Base-by-base conservation (phyloP, 176 grass and related monocot genomes). In the Carex cristatella region DNA sequence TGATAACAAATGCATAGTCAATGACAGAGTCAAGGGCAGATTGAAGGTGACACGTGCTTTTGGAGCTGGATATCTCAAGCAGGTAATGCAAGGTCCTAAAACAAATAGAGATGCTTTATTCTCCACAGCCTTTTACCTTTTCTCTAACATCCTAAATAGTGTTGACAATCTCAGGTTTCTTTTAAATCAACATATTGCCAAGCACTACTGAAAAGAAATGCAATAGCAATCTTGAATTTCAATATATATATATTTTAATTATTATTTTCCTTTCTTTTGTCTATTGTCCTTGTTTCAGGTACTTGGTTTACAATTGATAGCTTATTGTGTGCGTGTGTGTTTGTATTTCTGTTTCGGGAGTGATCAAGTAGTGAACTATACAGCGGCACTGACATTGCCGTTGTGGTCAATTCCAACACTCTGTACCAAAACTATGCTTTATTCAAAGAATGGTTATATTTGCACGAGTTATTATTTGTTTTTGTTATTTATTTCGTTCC, bases 31-130 rank as follows among this genome's bases (percentile, higher is more conserved):
- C 19, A 97, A 97, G 72, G 92, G 94, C 0, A 90, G 90, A 79
- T 81, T 97, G 84, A 94, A 94, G 72, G 94, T 97, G 79, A 97
- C 94, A 33, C 87, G 92, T 30, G 94, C 94, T 30, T 97, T 97
- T 91, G 94, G 92, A 65, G 94, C 90, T 64, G 94, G 92, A 51
- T 97, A 92, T 84, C 92, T 97, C 86, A 97, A 97, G 83, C 90
- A 97, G 94, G 92, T 97, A 92, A 87, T 6, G 32, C 7, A 76
- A 54, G 46, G 40, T 74, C 44, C 48, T 51, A 51, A 51, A 51
- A 51, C 48, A 10, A 51, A 51, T 51, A 51, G 48, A 51, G 10
- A 2, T 51, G 48, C 9, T 51, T 51, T 51, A 11, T 69, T 18
- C 66, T 69, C 12, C 13, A 38, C 40, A 69, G 12, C 33, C 4